These are phyloP conservation scores for Fusarium temperatum DNA, from an alignment of 2,329 filamentous ascomycete genomes.

Conservation along the genomic window DNA sequence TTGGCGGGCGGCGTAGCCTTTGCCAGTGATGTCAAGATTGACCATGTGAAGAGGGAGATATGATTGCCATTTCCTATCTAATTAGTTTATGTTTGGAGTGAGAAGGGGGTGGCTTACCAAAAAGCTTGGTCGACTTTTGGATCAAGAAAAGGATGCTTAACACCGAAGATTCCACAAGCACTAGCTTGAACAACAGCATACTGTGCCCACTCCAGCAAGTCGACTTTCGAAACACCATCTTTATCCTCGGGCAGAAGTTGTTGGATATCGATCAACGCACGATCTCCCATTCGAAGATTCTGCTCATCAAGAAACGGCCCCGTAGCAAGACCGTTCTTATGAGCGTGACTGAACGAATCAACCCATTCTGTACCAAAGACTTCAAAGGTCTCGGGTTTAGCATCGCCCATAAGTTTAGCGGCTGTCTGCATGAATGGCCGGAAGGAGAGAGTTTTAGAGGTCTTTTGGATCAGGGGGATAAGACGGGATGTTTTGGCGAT, in stretches of 20 bases:
- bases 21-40: constrained; percentile 11
- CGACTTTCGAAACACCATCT: neutral
- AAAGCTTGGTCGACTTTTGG: constrained; percentile 22
- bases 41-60: constrained; percentile 24
- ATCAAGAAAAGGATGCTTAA: constrained; percentile 28
- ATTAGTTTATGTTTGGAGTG: neutral
- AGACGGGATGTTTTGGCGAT: constrained; percentile 40
- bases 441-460: constrained; percentile 40
- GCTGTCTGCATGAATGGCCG: constrained; percentile 40
- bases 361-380: constrained; percentile 23
- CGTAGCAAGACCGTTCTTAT: constrained; percentile 10
- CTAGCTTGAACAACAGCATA: constrained; percentile 31
- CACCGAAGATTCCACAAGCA: constrained; percentile 30
- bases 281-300: constrained; percentile 28
- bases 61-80: constrained; percentile 24
- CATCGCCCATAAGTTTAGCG: constrained; percentile 21
- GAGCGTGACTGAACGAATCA: constrained; percentile 18
- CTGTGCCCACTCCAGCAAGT: constrained; percentile 10
- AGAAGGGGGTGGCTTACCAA: constrained; percentile 3
- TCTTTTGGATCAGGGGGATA: constrained; percentile 38
- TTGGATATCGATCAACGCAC: constrained; percentile 6
- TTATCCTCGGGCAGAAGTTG: neutral
- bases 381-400: neutral
- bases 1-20: constrained; percentile 27
- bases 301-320: constrained; percentile 25